Base-by-base conservation (phyloP, 2,329 filamentous ascomycete genomes). In the Xylaria polymorpha region DNA sequence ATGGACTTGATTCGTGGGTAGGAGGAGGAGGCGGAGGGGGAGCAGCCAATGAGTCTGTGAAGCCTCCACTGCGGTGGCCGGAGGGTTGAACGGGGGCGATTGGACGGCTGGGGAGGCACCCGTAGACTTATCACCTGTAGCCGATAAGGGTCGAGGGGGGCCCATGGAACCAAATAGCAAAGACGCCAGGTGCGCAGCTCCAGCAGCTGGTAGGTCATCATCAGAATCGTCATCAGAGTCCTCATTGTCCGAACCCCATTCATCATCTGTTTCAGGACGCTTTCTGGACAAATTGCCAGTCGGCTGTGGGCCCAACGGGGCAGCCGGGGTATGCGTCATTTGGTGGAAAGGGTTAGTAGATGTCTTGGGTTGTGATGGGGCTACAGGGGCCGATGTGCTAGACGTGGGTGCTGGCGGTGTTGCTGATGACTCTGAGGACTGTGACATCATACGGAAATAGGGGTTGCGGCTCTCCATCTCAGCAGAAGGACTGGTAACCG, bases 341-440 rank as follows among this genome's bases (percentile, higher is more conserved):
- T 94, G 92, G 80, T 97, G 93, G 89, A 98, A 99, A 4, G 96
- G 96, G 78, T 99, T 99, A 10, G 93, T 98, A n/a, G 93, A 94
- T 29, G 88, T 86, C 56, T 90, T 86, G 41, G 87, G 81, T 73
- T 75, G 84, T 29, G 74, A 77, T 56, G 79, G 78, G 35, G 80
- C 80, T 20, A 80, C 80, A 32, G 84, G 78, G 18, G 82, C 77
- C 37, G 85, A 79, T 18, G 83, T 77, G 15, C 85, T 76, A 35
- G 85, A 79, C 10, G 83, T 77, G n/a, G 81, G 76, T 8, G 80
- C 72, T 39, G 80, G 72, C 14, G 82, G 75, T 46, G 83, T 79
- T 62, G 84, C 80, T 12, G 88, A 82, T 20, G 85, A 82, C 65
- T 88, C 90, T 7, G 84, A 83, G 10, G 89, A 84, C 79, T 94